Conservation (phyloP, 1,284 basidiomycete species). For the Paramarasmius palmivorus region DNA sequence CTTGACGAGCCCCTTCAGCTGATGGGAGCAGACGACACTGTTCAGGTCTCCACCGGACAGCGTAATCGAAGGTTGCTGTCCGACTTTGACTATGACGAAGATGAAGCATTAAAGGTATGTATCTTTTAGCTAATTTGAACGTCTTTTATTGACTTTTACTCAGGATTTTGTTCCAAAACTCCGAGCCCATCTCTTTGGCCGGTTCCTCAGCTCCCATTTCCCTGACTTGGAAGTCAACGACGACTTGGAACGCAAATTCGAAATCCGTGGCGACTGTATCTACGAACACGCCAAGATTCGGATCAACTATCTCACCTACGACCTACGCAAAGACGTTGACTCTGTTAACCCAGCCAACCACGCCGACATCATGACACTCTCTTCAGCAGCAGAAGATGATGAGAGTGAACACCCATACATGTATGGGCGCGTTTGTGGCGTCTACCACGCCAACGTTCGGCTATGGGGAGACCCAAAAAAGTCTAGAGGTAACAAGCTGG, state of each 20-base stretch:
- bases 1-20: no score
- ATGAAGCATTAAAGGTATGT: background rate
- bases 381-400: background rate
- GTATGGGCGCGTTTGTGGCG: background rate
- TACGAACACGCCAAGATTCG: slow-evolving; percentile 17
- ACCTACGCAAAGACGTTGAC: slow-evolving; percentile 12
- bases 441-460: background rate
- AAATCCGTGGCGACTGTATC: slow-evolving; percentile 11
- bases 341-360: slow-evolving; percentile 4
- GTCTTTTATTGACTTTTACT: background rate
- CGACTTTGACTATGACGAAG: background rate
- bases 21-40: no score
- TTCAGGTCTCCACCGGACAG: no score
- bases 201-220: background rate
- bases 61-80: no score
- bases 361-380: slow-evolving; percentile 2
- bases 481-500: background rate
- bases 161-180: slow-evolving; percentile 3
- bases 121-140: background rate
- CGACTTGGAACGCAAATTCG: slow-evolving; percentile 5
- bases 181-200: slow-evolving; percentile 1
- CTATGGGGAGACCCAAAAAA: background rate
- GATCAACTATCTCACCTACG: slow-evolving; percentile 24
- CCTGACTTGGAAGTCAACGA: background rate
- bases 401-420: background rate